These are phyloP conservation scores for Boletus huronensis DNA, from an alignment of 768 basidiomycete species.

Conservation along the genomic window DNA sequence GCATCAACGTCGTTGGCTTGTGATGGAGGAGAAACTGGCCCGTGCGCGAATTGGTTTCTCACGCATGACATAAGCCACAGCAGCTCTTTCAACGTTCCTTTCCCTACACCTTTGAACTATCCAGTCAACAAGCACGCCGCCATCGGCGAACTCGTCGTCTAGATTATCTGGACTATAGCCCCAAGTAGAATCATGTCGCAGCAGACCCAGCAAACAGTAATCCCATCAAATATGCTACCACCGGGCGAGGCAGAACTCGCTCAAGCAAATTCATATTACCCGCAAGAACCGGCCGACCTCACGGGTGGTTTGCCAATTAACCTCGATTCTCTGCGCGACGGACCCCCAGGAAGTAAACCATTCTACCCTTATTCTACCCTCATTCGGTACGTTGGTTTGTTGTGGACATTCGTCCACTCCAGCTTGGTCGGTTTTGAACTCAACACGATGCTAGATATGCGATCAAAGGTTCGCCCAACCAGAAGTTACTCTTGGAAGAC, in stretches of 20 bases:
- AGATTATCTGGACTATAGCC: slow-evolving; percentile 8
- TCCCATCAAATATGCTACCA: slow-evolving; percentile 60
- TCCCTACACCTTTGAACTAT: slow-evolving; percentile 29
- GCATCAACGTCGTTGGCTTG: slow-evolving; percentile 19
- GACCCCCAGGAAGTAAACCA: slow-evolving; percentile 84
- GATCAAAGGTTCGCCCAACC: slow-evolving; percentile 87
- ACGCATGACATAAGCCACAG: slow-evolving; percentile 54
- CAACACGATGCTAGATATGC: slow-evolving; percentile 57
- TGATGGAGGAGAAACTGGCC: slow-evolving; percentile 40
- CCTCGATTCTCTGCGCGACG: slow-evolving; percentile 81
- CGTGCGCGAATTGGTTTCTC: slow-evolving; percentile 50
- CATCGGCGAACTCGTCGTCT: slow-evolving; percentile 11
- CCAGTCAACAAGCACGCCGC: slow-evolving; percentile 22
- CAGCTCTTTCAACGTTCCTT: slow-evolving; percentile 37
- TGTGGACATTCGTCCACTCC: neutral
- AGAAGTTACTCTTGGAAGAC: slow-evolving; percentile 81
- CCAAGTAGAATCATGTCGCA: slow-evolving; percentile 43
- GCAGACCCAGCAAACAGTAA: slow-evolving; percentile 47
- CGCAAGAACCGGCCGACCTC: slow-evolving; percentile 72
- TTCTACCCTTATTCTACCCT: slow-evolving; percentile 91
- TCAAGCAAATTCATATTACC: slow-evolving; percentile 60
- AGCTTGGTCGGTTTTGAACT: neutral
- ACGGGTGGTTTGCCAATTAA: slow-evolving; percentile 84
- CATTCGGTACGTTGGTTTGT: slow-evolving; percentile 60
- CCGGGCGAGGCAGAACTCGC: slow-evolving; percentile 52